Evolutionary conservation across 192 early-diverging fungal species (phyloP), one percentile per base, ranked within the genome.

Genomic region (Borealophlyctis nickersoniae): DNA sequence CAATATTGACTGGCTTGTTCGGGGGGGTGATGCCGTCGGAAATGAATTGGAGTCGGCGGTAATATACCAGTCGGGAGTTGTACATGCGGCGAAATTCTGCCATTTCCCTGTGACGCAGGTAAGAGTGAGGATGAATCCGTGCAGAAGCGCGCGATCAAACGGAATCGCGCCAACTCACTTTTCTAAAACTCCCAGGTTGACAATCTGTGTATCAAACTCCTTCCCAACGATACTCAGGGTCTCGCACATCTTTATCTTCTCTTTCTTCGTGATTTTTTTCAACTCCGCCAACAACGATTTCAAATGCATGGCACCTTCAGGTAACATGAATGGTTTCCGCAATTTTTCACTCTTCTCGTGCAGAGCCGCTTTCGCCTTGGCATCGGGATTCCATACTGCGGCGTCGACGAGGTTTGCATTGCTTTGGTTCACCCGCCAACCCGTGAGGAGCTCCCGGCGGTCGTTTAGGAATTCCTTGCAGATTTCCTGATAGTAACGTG

Each of bases 1-100:
- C 61, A 9, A 72, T 3, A 16, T 64, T 49, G 4, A 14, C 52
- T n/a, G 72, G 71, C 49, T 39, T 50, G n/a, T 66, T 56, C 5
- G 69, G 58, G 3, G 66, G 27, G 3, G 35, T 58, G 28, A 81
- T 69, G 33, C 66, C 67, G 51, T 79, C 72, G 2, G 74, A 77
- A 23, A 81, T 31, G 13, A 49, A 45, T 58, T 81, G 73, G 26
- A 81, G 66, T 34, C 72, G 69, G 4, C 39, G 36, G 49, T 56
- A 81, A 60, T 75, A 81, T 27, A 52, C 53, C 4, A 76, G 63
- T n/a, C 80, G 70, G 13, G 66, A 52, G 58, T 81, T 78, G n/a
- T 63, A 69, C 13, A 81, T 45, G 52, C 65, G 56, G 23, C 50
- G 7, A 24, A 75, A 54, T 11, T 49, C 56, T 3, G 22, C 48